Evolutionary conservation across 2,329 filamentous ascomycete genomes (phyloP).

Genomic region (Exophiala sp.): DNA sequence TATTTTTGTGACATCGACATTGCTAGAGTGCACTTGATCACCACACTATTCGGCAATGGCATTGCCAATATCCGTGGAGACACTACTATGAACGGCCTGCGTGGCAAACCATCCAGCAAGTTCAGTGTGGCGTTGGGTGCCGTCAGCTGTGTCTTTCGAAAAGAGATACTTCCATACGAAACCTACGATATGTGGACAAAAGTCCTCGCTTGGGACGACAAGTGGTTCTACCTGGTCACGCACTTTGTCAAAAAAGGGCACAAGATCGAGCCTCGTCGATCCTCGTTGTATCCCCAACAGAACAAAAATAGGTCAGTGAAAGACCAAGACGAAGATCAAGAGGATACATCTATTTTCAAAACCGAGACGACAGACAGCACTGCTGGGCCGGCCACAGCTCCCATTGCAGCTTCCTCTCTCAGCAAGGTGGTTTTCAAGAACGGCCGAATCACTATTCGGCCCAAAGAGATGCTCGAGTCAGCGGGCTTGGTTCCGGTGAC

Average conservation of each 20-base stretch:
- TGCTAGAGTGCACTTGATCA: conserved; percentile 74
- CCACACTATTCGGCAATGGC: conserved; percentile 61
- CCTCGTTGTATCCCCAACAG: conserved; percentile 12
- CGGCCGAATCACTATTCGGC: conserved; percentile 76
- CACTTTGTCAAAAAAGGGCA: conserved; percentile 56
- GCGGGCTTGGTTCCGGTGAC: conserved; percentile 18
- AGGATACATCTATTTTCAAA: not conserved
- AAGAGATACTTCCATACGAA: conserved; percentile 67
- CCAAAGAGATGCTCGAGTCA: conserved; percentile 42
- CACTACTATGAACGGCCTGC: conserved; percentile 49
- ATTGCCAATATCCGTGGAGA: conserved; percentile 39
- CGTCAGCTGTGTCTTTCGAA: conserved; percentile 68
- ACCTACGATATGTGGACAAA: conserved; percentile 70
- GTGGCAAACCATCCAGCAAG: conserved; percentile 41
- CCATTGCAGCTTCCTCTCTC: conserved; percentile 65
- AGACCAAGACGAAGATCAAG: not conserved
- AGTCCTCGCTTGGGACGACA: conserved; percentile 72
- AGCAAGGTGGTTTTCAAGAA: conserved; percentile 81
- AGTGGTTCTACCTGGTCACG: conserved; percentile 74
- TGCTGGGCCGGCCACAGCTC: conserved; percentile 38
- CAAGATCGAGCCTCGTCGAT: conserved; percentile 10
- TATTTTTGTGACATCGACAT: conserved; percentile 60
- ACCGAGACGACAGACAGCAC: not conserved
- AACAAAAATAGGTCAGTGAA: not conserved
- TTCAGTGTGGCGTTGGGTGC: conserved; percentile 67